Conservation (phyloP, 2,329 filamentous ascomycete species). For the Neodidymelliopsis sp. region DNA sequence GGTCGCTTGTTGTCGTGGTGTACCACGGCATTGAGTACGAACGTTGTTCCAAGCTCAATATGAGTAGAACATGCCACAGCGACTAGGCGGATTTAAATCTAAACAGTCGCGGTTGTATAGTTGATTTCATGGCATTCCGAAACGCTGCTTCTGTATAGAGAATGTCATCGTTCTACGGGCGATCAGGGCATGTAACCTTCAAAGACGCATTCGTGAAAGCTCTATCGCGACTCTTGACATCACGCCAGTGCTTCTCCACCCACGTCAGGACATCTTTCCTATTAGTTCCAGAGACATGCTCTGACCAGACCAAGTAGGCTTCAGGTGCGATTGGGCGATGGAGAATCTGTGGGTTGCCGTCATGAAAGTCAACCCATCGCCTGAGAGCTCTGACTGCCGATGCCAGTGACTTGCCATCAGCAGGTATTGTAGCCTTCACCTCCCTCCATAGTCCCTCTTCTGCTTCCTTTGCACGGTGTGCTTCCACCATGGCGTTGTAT, state of each 20-base stretch:
- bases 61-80: too few species aligned
- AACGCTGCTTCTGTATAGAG: not conserved
- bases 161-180: not conserved
- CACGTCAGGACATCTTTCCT: conserved; percentile 34
- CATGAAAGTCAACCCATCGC: conserved; percentile 44
- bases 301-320: conserved; percentile 33
- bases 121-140: too few species aligned
- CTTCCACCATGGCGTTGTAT: conserved; percentile 54
- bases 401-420: conserved; percentile 33
- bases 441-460: conserved; percentile 53
- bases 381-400: conserved; percentile 39
- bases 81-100: too few species aligned
- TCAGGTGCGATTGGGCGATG: conserved; percentile 19
- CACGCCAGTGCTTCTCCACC: conserved; percentile 42
- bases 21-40: too few species aligned
- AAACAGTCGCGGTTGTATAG: too few species aligned
- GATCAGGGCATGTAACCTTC: conserved; percentile 11
- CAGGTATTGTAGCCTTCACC: conserved; percentile 51
- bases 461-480: conserved; percentile 48
- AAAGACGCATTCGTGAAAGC: conserved; percentile 24
- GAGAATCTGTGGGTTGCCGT: conserved; percentile 30
- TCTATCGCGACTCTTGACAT: conserved; percentile 43
- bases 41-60: too few species aligned
- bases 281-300: conserved; percentile 16
- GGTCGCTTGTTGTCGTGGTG: too few species aligned